A percentile compares a stretch with the other conserved stretches of the same genome.
Conservation (phyloP, 2,329 filamentous ascomycete species). For the Bipolaris zeicola region DNA sequence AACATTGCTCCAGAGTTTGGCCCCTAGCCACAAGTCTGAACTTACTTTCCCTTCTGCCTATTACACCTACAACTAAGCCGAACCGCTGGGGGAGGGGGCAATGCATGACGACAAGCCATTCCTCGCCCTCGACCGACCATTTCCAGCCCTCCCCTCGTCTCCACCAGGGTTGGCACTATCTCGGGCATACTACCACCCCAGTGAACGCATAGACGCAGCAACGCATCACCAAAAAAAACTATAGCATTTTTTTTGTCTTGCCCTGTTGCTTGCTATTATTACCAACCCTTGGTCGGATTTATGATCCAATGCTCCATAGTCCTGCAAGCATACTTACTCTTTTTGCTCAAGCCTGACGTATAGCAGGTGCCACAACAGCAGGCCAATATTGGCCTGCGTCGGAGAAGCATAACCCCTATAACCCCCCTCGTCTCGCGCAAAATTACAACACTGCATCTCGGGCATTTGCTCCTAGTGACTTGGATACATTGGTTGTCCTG, state of each 20-base stretch:
- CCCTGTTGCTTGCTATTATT: conserved; percentile 3
- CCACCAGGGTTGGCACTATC: background rate
- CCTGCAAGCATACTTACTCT: conserved; percentile 4
- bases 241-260: conserved; percentile 3
- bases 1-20: conserved; percentile 9
- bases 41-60: background rate
- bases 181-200: conserved; percentile 1
- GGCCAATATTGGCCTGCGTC: conserved; percentile 19
- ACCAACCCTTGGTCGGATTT: conserved; percentile 7
- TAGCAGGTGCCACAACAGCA: conserved; percentile 28
- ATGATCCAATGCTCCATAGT: conserved; percentile 11
- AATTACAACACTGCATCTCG: background rate
- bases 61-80: conserved; percentile 3
- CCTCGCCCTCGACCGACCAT: background rate
- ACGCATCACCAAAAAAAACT: background rate
- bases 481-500: background rate
- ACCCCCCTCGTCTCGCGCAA: background rate
- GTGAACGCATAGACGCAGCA: conserved; percentile 7
- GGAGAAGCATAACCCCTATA: background rate
- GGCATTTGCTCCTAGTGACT: background rate
- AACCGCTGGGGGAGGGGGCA: background rate
- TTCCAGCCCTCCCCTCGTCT: background rate
- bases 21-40: conserved; percentile 7
- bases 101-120: conserved; percentile 2
- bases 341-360: conserved; percentile 23